Evolutionary conservation across 129 eudicot genomes (phyloP).

Genomic region (Arctium lappa): DNA sequence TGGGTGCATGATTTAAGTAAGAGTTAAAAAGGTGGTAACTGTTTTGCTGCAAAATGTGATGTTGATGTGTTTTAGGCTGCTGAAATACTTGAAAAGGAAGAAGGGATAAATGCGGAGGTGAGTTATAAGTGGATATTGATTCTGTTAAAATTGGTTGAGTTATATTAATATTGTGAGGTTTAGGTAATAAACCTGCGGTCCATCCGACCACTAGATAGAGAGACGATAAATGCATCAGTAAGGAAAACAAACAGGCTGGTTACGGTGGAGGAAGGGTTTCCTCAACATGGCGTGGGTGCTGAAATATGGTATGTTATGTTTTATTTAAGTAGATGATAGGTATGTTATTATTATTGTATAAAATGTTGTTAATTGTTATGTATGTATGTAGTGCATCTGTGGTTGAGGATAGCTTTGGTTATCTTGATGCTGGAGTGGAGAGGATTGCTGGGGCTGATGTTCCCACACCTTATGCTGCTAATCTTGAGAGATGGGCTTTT

Average conservation of each 20-base stretch:
- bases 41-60: neutral
- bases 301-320: slow-evolving; percentile 59
- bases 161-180: neutral
- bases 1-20: too few species aligned
- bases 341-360: too few species aligned
- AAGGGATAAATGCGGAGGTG: slow-evolving; percentile 72
- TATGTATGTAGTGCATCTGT: slow-evolving; percentile 43
- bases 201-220: slow-evolving; percentile 73
- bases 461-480: slow-evolving; percentile 67
- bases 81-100: slow-evolving; percentile 66
- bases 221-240: slow-evolving; percentile 64
- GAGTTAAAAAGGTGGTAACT: too few species aligned
- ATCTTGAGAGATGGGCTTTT: slow-evolving; percentile 65
- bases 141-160: neutral
- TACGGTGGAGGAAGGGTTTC: slow-evolving; percentile 79
- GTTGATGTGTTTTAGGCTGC: slow-evolving; percentile 52
- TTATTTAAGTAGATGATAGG: too few species aligned
- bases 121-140: neutral
- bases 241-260: slow-evolving; percentile 71
- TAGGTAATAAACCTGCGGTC: slow-evolving; percentile 68
- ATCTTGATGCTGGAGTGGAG: slow-evolving; percentile 75
- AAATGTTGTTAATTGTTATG: neutral
- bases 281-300: slow-evolving; percentile 87
- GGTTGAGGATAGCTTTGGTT: slow-evolving; percentile 54
- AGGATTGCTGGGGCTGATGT: slow-evolving; percentile 69